These are phyloP conservation scores for Zygotorulaspora florentina DNA, from an alignment of 805 yeast genomes.

Conservation along the genomic window DNA sequence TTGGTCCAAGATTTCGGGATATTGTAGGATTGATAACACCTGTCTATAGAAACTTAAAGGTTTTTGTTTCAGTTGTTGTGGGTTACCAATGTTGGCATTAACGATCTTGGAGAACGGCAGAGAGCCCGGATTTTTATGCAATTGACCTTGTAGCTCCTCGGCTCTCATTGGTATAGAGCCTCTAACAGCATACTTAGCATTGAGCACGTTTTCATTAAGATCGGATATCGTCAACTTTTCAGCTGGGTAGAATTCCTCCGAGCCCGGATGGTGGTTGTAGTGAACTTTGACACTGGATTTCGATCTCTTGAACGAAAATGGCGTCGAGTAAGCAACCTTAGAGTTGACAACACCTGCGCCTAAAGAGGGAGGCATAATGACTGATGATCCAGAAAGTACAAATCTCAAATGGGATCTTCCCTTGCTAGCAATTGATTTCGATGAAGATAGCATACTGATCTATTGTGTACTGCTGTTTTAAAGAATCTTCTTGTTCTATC, in stretches of 20 bases:
- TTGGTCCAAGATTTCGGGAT: slow-evolving; percentile 60
- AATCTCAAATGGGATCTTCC: neutral
- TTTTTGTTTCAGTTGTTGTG: slow-evolving; percentile 91
- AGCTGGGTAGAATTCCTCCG: slow-evolving; percentile 29
- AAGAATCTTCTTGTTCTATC: too few relatives aligned
- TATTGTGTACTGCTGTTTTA: neutral
- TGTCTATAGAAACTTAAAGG: slow-evolving; percentile 96
- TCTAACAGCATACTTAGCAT: slow-evolving; percentile 94
- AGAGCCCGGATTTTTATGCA: slow-evolving; percentile 52
- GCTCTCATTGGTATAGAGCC: slow-evolving; percentile 94
- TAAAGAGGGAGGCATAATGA: neutral
- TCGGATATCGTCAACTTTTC: slow-evolving; percentile 43
- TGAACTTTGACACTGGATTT: slow-evolving; percentile 5
- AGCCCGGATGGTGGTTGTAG: slow-evolving; percentile 4
- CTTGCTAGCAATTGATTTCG: neutral
- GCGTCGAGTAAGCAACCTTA: too few relatives aligned
- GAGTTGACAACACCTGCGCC: neutral
- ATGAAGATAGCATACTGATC: neutral
- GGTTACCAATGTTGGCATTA: slow-evolving; percentile 94
- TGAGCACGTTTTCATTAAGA: slow-evolving; percentile 67
- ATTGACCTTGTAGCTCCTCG: slow-evolving; percentile 64
- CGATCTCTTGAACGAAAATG: slow-evolving; percentile 1
- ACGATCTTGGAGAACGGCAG: slow-evolving; percentile 77
- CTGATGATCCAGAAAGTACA: neutral
- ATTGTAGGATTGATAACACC: slow-evolving; percentile 79